A percentile compares a stretch with the other conserved stretches of the same genome.
Evolutionary conservation across 805 yeast genomes (phyloP).

Genomic region (Lipomyces yamadae): DNA sequence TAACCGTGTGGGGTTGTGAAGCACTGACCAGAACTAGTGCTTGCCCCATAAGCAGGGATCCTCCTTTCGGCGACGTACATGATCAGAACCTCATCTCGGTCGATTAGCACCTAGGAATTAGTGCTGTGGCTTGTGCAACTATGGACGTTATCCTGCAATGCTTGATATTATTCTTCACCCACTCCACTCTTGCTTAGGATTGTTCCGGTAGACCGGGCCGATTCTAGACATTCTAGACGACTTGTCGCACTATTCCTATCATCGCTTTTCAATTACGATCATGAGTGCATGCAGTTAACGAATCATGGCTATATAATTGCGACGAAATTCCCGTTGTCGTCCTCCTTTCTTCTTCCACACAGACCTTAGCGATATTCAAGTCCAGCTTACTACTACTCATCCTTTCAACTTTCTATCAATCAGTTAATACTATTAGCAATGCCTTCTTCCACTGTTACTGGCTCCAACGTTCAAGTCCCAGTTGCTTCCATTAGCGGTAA

Average conservation of each 20-base stretch:
- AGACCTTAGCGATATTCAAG: not conserved
- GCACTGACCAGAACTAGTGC: not conserved
- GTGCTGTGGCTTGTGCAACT: not conserved
- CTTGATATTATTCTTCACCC: slow-evolving; percentile 1
- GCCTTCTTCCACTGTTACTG: not conserved
- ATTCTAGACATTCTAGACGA: not conserved
- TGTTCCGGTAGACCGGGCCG: not conserved
- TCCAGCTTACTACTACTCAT: not conserved
- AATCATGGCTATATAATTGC: not conserved
- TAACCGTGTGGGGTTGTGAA: not conserved
- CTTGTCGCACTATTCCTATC: not conserved
- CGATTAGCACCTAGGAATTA: not conserved
- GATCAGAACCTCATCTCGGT: not conserved
- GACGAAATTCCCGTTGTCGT: not conserved
- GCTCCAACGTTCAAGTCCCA: not conserved
- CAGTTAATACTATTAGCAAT: not conserved
- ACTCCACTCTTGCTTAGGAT: not conserved
- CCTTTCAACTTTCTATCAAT: not conserved
- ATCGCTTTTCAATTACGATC: not conserved
- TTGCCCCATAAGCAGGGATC: not conserved
- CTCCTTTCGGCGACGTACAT: not conserved
- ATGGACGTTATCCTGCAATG: not conserved
- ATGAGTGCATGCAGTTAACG: not conserved
- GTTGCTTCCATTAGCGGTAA: not conserved
- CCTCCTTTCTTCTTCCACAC: not conserved